Evolutionary conservation across 352 stramenopile genomes (phyloP), one percentile per base, ranked within the genome.

Genomic region (Phytophthora pinifolia): DNA sequence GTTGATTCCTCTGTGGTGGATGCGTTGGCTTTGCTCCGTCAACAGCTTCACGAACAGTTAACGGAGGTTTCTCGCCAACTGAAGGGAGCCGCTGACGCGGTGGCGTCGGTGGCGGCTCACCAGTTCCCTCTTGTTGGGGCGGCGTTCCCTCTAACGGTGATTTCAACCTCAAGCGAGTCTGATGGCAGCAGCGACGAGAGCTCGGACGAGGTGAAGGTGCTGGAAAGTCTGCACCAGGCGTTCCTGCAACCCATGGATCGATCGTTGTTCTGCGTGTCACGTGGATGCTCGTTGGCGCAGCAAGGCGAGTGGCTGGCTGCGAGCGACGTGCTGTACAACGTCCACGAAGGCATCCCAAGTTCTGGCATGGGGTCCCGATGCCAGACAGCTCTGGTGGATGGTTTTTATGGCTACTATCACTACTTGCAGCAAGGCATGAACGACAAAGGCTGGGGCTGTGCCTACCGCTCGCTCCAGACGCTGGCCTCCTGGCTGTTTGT

Each of bases 401-500:
- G 86, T 9, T 75, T 79, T 42, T 94, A 93, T 55, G 76, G 72
- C 12, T 96, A 94, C 62, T 96, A 87, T 49, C 88, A 96, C 55
- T 96, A 96, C 67, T 59, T 89, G 54, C 77, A 91, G 37, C 77
- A 96, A 27, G 53, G 54, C 44, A 61, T 84, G 47, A 85, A 93
- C 31, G 88, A 96, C 60, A 89, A 90, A 76, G 88, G 86, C 35
- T 96, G 88, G 88, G 88, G 88, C 37, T 96, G 88, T 42, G 86
- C 88, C 20, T 96, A 96, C 48, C 72, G 86, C 4, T 93, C 82
- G 38, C 62, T 96, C 30, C 88, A 96, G 57, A 95, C 83, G 29
- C 59, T 96, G 14, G 62, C 88, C 31, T 96, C 86, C 3, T 96
- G 84, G 79, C 69, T 94, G 34, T 63, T 73, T 33, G 50, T 87